Evolutionary conservation across 2,329 filamentous ascomycete species (phyloP).

Genomic region (Fusarium palustre): DNA sequence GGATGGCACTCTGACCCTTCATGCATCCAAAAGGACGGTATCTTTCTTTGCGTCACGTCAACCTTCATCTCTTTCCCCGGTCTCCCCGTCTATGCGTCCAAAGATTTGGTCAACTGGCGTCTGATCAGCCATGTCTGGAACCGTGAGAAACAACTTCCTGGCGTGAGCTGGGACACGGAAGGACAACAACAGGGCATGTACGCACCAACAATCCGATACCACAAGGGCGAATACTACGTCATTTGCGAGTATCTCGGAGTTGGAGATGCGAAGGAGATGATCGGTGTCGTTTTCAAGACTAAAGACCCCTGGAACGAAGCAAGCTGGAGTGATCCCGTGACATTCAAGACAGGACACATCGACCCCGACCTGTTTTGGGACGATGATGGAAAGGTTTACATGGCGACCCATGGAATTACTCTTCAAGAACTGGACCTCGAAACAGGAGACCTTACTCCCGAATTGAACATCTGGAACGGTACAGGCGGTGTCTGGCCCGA

Average conservation of each 20-base stretch:
- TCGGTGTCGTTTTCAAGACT: constrained; percentile 31
- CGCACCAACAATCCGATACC: constrained; percentile 60
- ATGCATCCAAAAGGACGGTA: constrained; percentile 58
- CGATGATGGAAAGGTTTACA: constrained; percentile 65
- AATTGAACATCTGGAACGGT: constrained; percentile 61
- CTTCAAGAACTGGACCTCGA: constrained; percentile 39
- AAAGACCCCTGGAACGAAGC: constrained; percentile 39
- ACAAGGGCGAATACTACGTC: constrained; percentile 58
- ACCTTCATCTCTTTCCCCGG: constrained; percentile 66
- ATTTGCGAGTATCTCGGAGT: constrained; percentile 31
- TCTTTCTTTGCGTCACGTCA: constrained; percentile 64
- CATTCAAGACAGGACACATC: constrained; percentile 43
- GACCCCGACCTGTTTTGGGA: constrained; percentile 67
- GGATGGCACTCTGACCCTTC: constrained; percentile 64
- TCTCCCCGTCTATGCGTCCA: constrained; percentile 64
- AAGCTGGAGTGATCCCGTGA: constrained; percentile 45
- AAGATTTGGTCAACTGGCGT: constrained; percentile 63
- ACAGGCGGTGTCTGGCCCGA: constrained; percentile 59
- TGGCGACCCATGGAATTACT: constrained; percentile 52
- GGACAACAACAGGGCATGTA: constrained; percentile 58
- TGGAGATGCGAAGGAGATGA: constrained; percentile 16
- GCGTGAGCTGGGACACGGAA: constrained; percentile 45
- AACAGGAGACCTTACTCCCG: constrained; percentile 33
- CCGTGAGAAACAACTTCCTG: constrained; percentile 57
- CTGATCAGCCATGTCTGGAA: constrained; percentile 56